phyloP scores from a whole-genome alignment of 2,329 filamentous ascomycete genomes.

The Paecilomyces variotii region DNA sequence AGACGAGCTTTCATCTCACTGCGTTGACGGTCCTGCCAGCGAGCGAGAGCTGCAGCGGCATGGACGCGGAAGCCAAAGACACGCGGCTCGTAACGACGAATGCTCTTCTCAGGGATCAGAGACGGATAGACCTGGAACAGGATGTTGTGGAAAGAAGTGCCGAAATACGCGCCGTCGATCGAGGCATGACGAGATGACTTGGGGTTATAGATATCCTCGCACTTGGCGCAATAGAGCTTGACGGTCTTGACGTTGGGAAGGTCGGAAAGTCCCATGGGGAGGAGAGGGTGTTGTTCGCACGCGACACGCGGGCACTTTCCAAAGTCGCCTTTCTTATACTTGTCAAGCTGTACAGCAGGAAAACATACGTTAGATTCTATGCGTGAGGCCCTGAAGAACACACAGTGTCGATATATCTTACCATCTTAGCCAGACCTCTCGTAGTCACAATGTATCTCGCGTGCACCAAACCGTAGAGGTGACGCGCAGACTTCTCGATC shows the following conservation, averaged over 20 bases:
- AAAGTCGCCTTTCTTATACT: constrained; percentile 97
- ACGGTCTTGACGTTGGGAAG: constrained; percentile 80
- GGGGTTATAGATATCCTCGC: constrained; percentile 97
- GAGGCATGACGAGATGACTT: constrained; percentile 92
- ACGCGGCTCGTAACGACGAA: constrained; percentile 77
- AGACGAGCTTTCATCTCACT: constrained; percentile 77
- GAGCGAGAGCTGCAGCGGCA: constrained; percentile 72
- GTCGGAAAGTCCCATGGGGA: constrained; percentile 92
- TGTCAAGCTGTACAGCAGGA: constrained; percentile 64
- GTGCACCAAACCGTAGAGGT: constrained; percentile 92
- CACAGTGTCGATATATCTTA: constrained; percentile 36
- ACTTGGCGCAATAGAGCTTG: constrained; percentile 94
- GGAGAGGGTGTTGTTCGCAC: constrained; percentile 84
- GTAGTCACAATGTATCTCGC: constrained; percentile 96
- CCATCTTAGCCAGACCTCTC: constrained; percentile 90
- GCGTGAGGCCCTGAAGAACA: not conserved
- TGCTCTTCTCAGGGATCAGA: constrained; percentile 76
- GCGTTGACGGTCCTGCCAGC: constrained; percentile 80
- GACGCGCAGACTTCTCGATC: constrained; percentile 93
- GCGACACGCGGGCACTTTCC: constrained; percentile 96
- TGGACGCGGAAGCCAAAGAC: constrained; percentile 97
- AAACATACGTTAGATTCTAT: constrained; percentile 5
- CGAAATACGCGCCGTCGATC: constrained; percentile 97
- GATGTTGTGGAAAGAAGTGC: constrained; percentile 97
- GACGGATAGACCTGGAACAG: constrained; percentile 96